Percentiles rank a stretch among this genome's conserved stretches.
Conservation (phyloP, 495 filamentous ascomycete species). For the Parathielavia hyrcaniae region DNA sequence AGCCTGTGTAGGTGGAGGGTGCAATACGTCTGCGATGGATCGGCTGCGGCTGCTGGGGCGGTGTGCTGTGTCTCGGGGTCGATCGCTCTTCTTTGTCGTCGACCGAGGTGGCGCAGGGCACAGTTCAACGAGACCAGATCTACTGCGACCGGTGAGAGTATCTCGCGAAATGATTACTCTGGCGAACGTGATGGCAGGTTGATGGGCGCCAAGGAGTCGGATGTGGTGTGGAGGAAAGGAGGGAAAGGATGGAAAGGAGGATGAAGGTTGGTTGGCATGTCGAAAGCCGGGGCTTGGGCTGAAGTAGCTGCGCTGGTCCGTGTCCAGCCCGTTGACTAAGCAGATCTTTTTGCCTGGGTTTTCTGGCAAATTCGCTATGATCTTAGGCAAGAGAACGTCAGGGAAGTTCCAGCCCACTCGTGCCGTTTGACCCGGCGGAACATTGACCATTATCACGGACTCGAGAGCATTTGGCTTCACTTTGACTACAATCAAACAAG, state of each 20-base stretch:
- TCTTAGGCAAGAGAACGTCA: neutral
- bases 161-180: neutral
- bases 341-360: neutral
- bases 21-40: slow-evolving; percentile 8
- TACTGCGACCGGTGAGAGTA: neutral
- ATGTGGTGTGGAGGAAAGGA: neutral
- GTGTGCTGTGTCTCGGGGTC: neutral
- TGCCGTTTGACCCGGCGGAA: neutral
- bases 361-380: neutral
- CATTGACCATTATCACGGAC: neutral
- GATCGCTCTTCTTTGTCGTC: slow-evolving; percentile 3
- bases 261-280: neutral
- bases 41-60: neutral
- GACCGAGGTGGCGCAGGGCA: neutral
- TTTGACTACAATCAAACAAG: too few relatives aligned
- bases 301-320: neutral
- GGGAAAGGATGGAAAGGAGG: neutral
- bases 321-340: neutral
- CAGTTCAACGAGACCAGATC: neutral
- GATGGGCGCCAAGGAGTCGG: neutral
- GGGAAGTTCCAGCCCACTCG: neutral
- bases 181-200: neutral
- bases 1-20: neutral
- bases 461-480: too few relatives aligned
- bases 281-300: neutral